These are phyloP conservation scores for Linum usitatissimum DNA, from an alignment of 345 rosid species.

Conservation along the genomic window DNA sequence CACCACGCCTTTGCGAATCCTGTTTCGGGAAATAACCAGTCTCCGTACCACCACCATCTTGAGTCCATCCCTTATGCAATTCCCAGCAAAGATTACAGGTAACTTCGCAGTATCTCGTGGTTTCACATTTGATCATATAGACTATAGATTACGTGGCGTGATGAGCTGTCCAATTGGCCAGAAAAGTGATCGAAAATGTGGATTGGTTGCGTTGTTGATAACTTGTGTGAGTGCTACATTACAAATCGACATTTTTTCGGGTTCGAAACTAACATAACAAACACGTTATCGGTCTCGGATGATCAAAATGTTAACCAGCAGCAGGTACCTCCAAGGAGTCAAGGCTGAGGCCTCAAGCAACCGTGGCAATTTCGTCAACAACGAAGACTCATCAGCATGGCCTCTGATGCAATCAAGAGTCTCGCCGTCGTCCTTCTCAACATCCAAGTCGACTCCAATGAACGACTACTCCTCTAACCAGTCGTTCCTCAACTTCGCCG, in stretches of 20 bases:
- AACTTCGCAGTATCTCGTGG: constrained; percentile 5
- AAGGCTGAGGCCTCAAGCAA: constrained; percentile 29
- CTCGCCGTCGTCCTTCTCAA: constrained; percentile 19
- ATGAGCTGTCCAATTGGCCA: no score
- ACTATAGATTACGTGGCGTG: no score
- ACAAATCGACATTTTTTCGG: neutral
- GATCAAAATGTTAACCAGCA: neutral
- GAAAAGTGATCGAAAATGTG: no score
- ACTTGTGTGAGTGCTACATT: no score
- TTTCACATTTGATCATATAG: no score
- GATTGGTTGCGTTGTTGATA: no score
- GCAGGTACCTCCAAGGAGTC: constrained; percentile 37
- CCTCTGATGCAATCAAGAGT: constrained; percentile 34
- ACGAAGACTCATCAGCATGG: constrained; percentile 35
- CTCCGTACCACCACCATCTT: constrained; percentile 24
- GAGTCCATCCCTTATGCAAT: constrained; percentile 39
- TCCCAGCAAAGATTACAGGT: constrained; percentile 53
- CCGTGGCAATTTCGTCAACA: constrained; percentile 24
- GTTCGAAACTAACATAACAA: neutral
- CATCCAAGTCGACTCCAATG: constrained; percentile 22
- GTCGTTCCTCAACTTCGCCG: constrained; percentile 21
- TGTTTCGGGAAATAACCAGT: constrained; percentile 24
- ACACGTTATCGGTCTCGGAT: neutral
- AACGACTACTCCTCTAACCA: constrained; percentile 22
- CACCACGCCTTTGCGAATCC: constrained; percentile 26